Base-by-base conservation (phyloP, 768 basidiomycete genomes). In the Hygrocybe coccinea region DNA sequence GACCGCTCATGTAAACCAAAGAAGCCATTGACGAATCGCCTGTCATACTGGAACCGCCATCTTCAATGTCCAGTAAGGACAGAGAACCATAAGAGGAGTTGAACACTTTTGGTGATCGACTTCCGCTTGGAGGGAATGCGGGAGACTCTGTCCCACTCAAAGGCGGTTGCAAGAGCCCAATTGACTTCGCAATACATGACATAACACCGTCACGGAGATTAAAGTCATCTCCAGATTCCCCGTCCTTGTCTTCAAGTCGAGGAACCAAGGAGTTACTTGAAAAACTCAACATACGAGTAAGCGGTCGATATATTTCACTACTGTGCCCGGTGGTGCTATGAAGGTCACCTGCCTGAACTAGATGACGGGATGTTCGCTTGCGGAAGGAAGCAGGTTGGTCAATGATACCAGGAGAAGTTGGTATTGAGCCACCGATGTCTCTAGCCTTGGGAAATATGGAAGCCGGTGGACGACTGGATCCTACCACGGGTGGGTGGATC, bases 121-220 rank as follows among this genome's bases (percentile, higher is more conserved):
- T 60, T 48, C 73, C 73, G 10, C 64, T 59, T 2, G 86, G 79
- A 1, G 75, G 74, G 47, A 85, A 74, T 8, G 77, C 77, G 39
- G 89, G 88, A 0, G 87, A 88, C 2, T 80, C 78, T 59, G 73
- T 76, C 39, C 80, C 84, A 54, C 85, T 88, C 17, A 89, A 70
- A 2, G 92, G 85, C 3, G 94, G 90, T 60, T 97, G 95, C 21
- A 91, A 74, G 11, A 99, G 78, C 3, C 97, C 97, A 56, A 99
- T 98, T 2, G 93, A 95, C 68, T 95, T 95, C 1, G 95, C 94
- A 57, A 99, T 95, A 68, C 92, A 95, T 1, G 89, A 88, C 92
- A 98, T 94, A 33, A 99, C 95, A 61, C 91, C 94, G 61, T 94
- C 91, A 35, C 91, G 83, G n/a, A 98, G 81, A 67, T 98, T 92